A percentile compares a stretch with the other conserved stretches of the same genome.
phyloP scores from a whole-genome alignment of 106 monocot genomes.

The Platanthera zijinensis region DNA sequence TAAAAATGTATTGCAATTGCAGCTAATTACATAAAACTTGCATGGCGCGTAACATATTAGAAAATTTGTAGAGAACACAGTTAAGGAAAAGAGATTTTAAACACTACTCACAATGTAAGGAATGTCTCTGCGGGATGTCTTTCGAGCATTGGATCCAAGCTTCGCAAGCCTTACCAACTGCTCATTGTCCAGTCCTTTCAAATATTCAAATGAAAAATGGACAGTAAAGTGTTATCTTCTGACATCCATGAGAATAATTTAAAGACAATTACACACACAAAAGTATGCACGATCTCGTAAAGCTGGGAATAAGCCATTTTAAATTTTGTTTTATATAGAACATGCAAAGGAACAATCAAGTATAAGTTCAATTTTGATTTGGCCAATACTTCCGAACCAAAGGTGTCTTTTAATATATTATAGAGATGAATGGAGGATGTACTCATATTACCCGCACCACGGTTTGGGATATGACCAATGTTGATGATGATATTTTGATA shows the following conservation, averaged over 20 bases:
- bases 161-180: constrained; percentile 84
- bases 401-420: no score
- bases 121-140: constrained; percentile 93
- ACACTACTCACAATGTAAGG: constrained; percentile 65
- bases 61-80: neutral
- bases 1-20: neutral
- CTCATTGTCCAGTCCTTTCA: constrained; percentile 48
- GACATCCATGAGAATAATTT: neutral
- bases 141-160: constrained; percentile 74
- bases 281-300: neutral
- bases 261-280: neutral
- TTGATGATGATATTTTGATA: no score
- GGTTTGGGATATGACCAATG: no score
- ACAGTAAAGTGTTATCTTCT: neutral
- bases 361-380: no score
- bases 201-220: neutral
- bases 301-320: neutral
- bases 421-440: no score
- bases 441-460: no score
- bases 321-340: neutral
- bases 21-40: neutral
- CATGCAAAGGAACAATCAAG: neutral
- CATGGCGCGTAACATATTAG: neutral
- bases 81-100: neutral
- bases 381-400: no score